A percentile compares a stretch with the other conserved stretches of the same genome.
Evolutionary conservation across 2,329 filamentous ascomycete species (phyloP).

Genomic region (Dothideomycetidae sp.): DNA sequence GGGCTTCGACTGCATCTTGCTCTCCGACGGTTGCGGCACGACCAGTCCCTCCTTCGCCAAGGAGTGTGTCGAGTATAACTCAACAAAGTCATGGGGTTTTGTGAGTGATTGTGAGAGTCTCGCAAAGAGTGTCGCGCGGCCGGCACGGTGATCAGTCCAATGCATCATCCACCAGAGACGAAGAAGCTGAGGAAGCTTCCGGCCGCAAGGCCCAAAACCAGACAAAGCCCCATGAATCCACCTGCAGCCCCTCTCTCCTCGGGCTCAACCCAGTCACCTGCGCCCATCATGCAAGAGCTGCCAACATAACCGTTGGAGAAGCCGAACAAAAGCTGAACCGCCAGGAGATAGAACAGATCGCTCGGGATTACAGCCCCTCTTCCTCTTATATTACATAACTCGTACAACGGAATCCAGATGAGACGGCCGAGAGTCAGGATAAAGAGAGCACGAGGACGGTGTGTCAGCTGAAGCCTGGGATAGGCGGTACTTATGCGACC

Average conservation of each 20-base stretch:
- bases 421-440: slow-evolving; percentile 49
- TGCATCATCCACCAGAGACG: slow-evolving; percentile 33
- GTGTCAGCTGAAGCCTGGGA: slow-evolving; percentile 41
- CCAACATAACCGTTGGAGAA: slow-evolving; percentile 76
- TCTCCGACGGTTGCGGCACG: slow-evolving; percentile 42
- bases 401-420: slow-evolving; percentile 68
- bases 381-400: slow-evolving; percentile 76
- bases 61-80: slow-evolving; percentile 24
- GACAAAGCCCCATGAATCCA: slow-evolving; percentile 82
- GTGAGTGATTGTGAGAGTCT: slow-evolving; percentile 18
- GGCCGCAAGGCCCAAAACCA: slow-evolving; percentile 68
- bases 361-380: slow-evolving; percentile 59
- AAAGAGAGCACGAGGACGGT: slow-evolving; percentile 54
- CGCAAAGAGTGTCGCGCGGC: slow-evolving; percentile 16
- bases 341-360: slow-evolving; percentile 73
- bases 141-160: background rate
- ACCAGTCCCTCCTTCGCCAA: slow-evolving; percentile 29
- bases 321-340: slow-evolving; percentile 76
- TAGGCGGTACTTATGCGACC: slow-evolving; percentile 57
- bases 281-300: slow-evolving; percentile 82
- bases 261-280: slow-evolving; percentile 64
- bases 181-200: slow-evolving; percentile 88
- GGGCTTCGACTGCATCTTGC: slow-evolving; percentile 42
- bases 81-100: slow-evolving; percentile 23
- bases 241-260: slow-evolving; percentile 79